A percentile compares a stretch with the other conserved stretches of the same genome.
These are phyloP conservation scores for Onygenales sp. DNA, from an alignment of 2,329 filamentous ascomycete species.

Conservation along the genomic window DNA sequence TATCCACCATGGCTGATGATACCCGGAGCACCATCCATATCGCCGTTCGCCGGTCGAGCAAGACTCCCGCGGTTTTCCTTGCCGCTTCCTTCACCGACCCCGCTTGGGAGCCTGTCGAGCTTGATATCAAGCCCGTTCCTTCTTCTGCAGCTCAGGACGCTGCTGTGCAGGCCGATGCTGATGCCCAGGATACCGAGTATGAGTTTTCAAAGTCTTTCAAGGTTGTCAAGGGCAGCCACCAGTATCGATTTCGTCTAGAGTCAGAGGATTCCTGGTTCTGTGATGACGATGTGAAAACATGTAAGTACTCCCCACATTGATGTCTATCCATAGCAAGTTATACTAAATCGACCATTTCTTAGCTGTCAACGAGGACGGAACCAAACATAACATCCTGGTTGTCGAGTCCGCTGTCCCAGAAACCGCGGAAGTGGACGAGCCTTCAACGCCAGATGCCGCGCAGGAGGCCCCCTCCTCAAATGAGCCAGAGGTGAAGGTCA, in stretches of 20 bases:
- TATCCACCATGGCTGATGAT: slow-evolving; percentile 9
- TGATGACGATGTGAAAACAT: slow-evolving; percentile 17
- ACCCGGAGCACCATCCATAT: slow-evolving; percentile 17
- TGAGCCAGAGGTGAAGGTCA: background rate
- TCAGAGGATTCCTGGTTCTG: slow-evolving; percentile 17
- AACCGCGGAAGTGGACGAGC: background rate
- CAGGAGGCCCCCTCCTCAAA: background rate
- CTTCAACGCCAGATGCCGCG: background rate
- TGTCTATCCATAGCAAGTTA: background rate
- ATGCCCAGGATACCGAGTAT: slow-evolving; percentile 13
- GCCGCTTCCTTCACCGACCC: slow-evolving; percentile 20
- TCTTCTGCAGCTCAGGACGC: slow-evolving; percentile 5
- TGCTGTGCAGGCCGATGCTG: slow-evolving; percentile 10
- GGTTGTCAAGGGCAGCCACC: slow-evolving; percentile 15
- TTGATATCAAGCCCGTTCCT: slow-evolving; percentile 14
- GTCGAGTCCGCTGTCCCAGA: slow-evolving; percentile 5
- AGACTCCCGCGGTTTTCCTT: slow-evolving; percentile 18
- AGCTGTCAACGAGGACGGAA: slow-evolving; percentile 18
- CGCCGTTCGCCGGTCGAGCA: slow-evolving; percentile 17
- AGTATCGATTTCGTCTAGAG: slow-evolving; percentile 20
- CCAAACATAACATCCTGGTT: slow-evolving; percentile 14
- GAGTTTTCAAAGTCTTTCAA: slow-evolving; percentile 15
- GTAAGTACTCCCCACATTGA: slow-evolving; percentile 11
- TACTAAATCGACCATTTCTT: background rate
- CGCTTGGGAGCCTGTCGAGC: slow-evolving; percentile 19